Evolutionary conservation across 148 eudicot species (phyloP), one percentile per base, ranked within the genome.

Genomic region (Polygonum maritimum): DNA sequence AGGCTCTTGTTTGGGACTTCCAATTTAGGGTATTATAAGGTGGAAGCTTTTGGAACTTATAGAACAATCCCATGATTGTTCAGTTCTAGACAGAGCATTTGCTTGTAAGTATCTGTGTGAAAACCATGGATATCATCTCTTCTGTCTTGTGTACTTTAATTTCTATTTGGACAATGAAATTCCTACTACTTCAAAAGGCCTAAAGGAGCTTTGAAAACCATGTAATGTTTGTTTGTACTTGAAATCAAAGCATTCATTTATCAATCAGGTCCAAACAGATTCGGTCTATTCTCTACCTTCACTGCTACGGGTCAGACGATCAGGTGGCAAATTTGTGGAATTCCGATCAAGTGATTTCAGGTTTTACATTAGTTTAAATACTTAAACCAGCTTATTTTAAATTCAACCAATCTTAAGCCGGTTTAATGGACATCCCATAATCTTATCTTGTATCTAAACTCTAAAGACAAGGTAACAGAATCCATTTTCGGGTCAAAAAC

Each of bases 41-140:
- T 38, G 38, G 31, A 62, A 18, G 44, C 71, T 15, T 44, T 44
- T 63, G 69, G 63, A 19, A 57, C 33, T 22, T 21, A 57, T 22
- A 57, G 63, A 57, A 12, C 63, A 8, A 7, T 57, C 12, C 1
- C 26, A 26, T 15, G 36, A 35, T 63, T 67, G 71, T 38, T 67
- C 45, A 35, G 44, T 16, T 67, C 7, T 36, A 67, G 71, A 36
- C 71, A 36, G 71, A 67, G 71, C 21, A 67, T 67, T 36, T 67
- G 71, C 44, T 67, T 67, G 71, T 67, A 67, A 67, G 38, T 67
- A 67, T 67, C 71, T 67, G 71, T 35, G 71, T 67, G 71, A 67
- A 67, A 67, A 38, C 21, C 71, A 67, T 67, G 71, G 71, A 16
- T 67, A 67, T 67, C 41, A 15, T 67, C 9, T 67, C 44, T 67